Evolutionary conservation across 805 yeast genomes (phyloP).

Genomic region (Clavispora santaluciae): DNA sequence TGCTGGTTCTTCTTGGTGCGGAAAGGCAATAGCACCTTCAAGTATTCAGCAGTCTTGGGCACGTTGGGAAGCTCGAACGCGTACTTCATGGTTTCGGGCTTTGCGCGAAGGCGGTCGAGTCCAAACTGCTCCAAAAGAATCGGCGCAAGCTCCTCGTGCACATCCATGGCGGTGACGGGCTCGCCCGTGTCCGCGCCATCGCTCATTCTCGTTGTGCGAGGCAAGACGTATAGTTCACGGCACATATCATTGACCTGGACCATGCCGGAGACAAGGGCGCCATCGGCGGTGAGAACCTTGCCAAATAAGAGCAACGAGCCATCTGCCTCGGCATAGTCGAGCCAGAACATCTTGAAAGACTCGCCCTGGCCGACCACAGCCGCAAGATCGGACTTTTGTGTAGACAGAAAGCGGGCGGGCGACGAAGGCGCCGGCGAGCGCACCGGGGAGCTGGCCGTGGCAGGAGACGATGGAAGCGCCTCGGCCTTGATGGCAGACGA

Average conservation of each 20-base stretch:
- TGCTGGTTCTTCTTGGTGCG: constrained; percentile 53
- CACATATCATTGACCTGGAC: constrained; percentile 66
- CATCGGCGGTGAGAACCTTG: constrained; percentile 58
- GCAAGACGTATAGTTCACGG: constrained; percentile 75
- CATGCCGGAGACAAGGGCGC: constrained; percentile 63
- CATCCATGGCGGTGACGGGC: constrained; percentile 53
- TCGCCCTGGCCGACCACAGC: constrained; percentile 18
- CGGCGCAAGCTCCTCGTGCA: constrained; percentile 72
- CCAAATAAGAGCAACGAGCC: constrained; percentile 73
- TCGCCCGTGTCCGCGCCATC: constrained; percentile 39
- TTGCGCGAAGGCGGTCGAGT: constrained; percentile 58
- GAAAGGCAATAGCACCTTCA: constrained; percentile 73
- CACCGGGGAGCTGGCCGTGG: constrained; percentile 6
- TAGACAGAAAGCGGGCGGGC: too few species aligned
- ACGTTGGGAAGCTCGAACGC: constrained; percentile 82
- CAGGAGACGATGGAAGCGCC: constrained; percentile 20
- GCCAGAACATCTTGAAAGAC: constrained; percentile 76
- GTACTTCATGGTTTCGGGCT: constrained; percentile 70
- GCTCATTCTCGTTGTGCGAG: constrained; percentile 45
- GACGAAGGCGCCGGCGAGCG: constrained; percentile 15
- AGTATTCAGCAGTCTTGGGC: constrained; percentile 75
- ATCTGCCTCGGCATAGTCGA: constrained; percentile 80
- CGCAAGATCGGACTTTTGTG: constrained; percentile 1
- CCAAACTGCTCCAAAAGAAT: constrained; percentile 60
- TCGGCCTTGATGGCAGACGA: constrained; percentile 23